phyloP scores from a whole-genome alignment of 176 grass and related monocot genomes.

The Eleusine indica region DNA sequence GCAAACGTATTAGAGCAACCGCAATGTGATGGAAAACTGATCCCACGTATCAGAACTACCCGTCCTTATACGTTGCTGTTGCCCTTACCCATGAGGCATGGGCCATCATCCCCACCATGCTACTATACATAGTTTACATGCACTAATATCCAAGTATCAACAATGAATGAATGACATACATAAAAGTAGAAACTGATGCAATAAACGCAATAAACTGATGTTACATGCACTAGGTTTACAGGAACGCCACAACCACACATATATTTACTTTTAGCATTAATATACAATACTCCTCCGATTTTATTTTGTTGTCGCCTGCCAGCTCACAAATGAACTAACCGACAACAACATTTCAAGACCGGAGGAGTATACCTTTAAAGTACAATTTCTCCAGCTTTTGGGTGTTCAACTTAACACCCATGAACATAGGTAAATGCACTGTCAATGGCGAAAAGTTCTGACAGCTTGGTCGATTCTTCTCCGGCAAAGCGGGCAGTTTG shows the following conservation, averaged over 20 bases:
- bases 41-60: not conserved
- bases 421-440: not conserved
- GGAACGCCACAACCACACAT: not conserved
- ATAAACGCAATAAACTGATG: not conserved
- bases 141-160: not conserved
- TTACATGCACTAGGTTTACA: not conserved
- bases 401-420: not conserved
- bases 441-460: conserved; percentile 85
- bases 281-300: not conserved
- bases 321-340: no score
- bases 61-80: no score
- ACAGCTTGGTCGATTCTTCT: conserved; percentile 89
- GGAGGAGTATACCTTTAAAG: not conserved
- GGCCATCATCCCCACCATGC: not conserved
- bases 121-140: not conserved
- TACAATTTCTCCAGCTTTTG: not conserved
- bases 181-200: not conserved
- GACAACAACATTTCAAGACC: no score
- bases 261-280: not conserved
- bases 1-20: no score
- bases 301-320: no score
- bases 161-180: not conserved
- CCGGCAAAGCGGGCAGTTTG: conserved; percentile 87
- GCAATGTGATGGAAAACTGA: no score
- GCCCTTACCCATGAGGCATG: no score